Base-by-base conservation (phyloP, 2,329 filamentous ascomycete species). In the Neopestalotiopsis rosae region DNA sequence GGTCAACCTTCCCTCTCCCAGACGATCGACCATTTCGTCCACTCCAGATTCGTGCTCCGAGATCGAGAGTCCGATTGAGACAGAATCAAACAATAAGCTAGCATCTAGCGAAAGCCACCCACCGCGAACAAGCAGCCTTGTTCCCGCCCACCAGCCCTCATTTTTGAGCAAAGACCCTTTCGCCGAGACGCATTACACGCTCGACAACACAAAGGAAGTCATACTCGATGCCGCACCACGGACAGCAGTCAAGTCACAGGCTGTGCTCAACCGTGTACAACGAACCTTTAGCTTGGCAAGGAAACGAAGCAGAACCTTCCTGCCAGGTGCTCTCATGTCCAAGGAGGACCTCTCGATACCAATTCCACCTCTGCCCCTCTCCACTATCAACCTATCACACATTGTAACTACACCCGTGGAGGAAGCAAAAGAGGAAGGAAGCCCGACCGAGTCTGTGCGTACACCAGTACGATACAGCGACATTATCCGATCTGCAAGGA, bases 141-240 rank as follows among this genome's bases (percentile, higher is more conserved):
- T 69, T 24, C 74, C 76, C 2, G 68, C 72, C 1, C 68, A 78
- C 70, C 80, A 74, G 32, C 86, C 84, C 1, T 78, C 82, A 2
- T 89, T 89, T 76, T 82, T 89, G 24, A 83, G 79, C 75, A 83
- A 87, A 70, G 87, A 89, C 73, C 87, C 87, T 1, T 89, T 84
- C 70, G 84, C 85, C 28, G 76, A 76, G 45, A 77, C 76, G 63
- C 82, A 80, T 74, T 78, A 75, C 76, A 65, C 79, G 76, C 73
- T 79, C 72, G 69, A 76, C 61, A 72, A 73, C 45, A 69, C 69
- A 38, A 72, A 71, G 42, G 75, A 78, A 12, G 74, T 73, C 12
- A 5, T 20, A 32, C 32, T 67, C 7, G 71, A 81, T 9, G 76
- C 75, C 20, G 76, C 74, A 9, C 75, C 77, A 5, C 81, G 81